Evolutionary conservation across 176 grass and related monocot genomes (phyloP), one percentile per base, ranked within the genome.

Genomic region (Saccharum spontaneum): DNA sequence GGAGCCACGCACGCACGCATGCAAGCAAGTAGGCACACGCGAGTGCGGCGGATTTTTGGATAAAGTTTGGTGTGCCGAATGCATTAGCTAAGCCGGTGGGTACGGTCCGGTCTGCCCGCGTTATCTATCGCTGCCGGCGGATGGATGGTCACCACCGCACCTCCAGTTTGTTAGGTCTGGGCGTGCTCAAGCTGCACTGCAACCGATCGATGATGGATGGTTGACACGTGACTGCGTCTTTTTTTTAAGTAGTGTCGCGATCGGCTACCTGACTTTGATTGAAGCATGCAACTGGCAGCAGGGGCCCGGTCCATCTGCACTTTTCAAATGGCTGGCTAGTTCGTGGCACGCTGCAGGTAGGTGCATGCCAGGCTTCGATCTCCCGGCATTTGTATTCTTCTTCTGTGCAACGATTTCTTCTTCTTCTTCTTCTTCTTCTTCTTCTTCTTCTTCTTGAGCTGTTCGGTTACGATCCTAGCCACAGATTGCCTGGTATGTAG

Each of bases 41-140:
- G 76, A 79, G 76, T 30, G 38, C 76, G 57, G n/a, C 44, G 18
- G 76, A 7, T 70, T 50, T 55, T 34, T 60, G 64, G 72, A 67
- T 78, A 49, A 1, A 74, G 28, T 13, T 40, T 76, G 40, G 48
- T 33, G 61, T 8, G 78, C 55, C 31, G 69, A 67, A 75, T 14
- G 26, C 61, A 64, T 26, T 43, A 71, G 69, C 40, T 14, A 3
- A 23, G 69, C 5, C 20, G 39, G 44, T 66, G 44, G 12, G 71
- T 69, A 45, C 63, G 49, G 26, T 82, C 54, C 33, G 85, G n/a
- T 43, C 1, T 16, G 68, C 6, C 67, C 67, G 79, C 68, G 40
- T 40, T 31, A 41, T 49, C 76, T 28, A 1, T 55, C 17, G 16
- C 33, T 13, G 6, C 10, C 16, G 84, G n/a, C n/a, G 77, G 77